Conservation (phyloP, 805 yeast species). For the Ogataea haglerorum region DNA sequence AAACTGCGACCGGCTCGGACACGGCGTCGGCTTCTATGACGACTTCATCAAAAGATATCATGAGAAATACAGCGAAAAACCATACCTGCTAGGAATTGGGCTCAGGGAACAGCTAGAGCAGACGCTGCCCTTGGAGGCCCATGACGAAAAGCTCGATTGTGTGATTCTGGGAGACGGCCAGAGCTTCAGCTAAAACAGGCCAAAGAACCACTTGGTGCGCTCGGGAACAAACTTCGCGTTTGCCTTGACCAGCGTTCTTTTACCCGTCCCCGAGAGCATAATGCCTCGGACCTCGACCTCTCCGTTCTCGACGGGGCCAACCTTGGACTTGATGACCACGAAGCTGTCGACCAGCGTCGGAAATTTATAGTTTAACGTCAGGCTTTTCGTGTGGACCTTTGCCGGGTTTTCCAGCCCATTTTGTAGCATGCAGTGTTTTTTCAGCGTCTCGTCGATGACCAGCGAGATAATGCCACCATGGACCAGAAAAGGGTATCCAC, state of each 20-base stretch:
- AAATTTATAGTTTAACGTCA: constrained; percentile 52
- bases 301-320: constrained; percentile 30
- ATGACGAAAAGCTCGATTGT: constrained; percentile 59
- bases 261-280: constrained; percentile 50
- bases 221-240: constrained; percentile 39
- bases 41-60: constrained; percentile 56
- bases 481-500: constrained; percentile 83
- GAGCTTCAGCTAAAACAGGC: constrained; percentile 1
- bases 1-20: constrained; percentile 61
- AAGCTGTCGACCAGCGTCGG: constrained; percentile 83
- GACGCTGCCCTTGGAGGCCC: constrained; percentile 45
- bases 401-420: constrained; percentile 32
- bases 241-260: constrained; percentile 52
- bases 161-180: constrained; percentile 39
- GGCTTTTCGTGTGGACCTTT: constrained; percentile 43
- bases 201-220: constrained; percentile 6
- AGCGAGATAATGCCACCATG: constrained; percentile 91
- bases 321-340: constrained; percentile 57
- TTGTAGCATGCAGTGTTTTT: constrained; percentile 29
- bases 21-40: constrained; percentile 93
- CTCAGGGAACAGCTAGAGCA: constrained; percentile 57
- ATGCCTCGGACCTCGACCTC: constrained; percentile 45
- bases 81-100: constrained; percentile 60
- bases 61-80: constrained; percentile 33
- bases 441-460: constrained; percentile 70